A percentile compares a stretch with the other conserved stretches of the same genome.
These are phyloP conservation scores for Umbelopsis ramanniana DNA, from an alignment of 192 early-diverging fungal genomes.

Conservation along the genomic window DNA sequence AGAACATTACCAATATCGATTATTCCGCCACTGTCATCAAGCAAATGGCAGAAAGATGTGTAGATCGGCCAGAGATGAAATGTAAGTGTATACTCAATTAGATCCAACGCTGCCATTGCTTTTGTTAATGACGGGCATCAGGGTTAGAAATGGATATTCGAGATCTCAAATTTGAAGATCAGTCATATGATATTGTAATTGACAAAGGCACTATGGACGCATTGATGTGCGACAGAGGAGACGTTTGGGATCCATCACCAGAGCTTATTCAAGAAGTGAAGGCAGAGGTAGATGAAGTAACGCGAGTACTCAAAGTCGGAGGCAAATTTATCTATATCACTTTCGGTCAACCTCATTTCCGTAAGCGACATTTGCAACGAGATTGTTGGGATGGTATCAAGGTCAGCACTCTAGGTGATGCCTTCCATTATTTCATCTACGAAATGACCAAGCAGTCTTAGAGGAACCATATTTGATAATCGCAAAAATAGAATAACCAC, in stretches of 20 bases:
- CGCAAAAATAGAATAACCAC: background rate
- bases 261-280: slow-evolving; percentile 69
- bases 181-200: slow-evolving; percentile 74
- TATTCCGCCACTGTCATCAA: slow-evolving; percentile 80
- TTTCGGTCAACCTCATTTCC: slow-evolving; percentile 91
- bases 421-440: slow-evolving; percentile 84
- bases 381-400: slow-evolving; percentile 64
- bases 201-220: slow-evolving; percentile 96
- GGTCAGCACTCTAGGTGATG: slow-evolving; percentile 70
- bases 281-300: slow-evolving; percentile 77
- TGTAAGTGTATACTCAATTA: slow-evolving; percentile 44
- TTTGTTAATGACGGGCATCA: slow-evolving; percentile 1
- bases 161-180: slow-evolving; percentile 62
- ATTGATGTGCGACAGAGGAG: slow-evolving; percentile 82
- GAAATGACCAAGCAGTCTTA: slow-evolving; percentile 56
- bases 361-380: slow-evolving; percentile 71
- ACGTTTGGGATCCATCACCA: slow-evolving; percentile 84
- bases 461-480: background rate
- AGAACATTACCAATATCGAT: slow-evolving; percentile 79
- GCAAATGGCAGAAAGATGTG: slow-evolving; percentile 66
- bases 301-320: slow-evolving; percentile 71
- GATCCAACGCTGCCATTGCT: too few relatives aligned
- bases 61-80: slow-evolving; percentile 54
- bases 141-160: slow-evolving; percentile 81
- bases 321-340: slow-evolving; percentile 89